These are phyloP conservation scores for Apiotrichum brassicae DNA, from an alignment of 1,284 basidiomycete species.

Conservation along the genomic window DNA sequence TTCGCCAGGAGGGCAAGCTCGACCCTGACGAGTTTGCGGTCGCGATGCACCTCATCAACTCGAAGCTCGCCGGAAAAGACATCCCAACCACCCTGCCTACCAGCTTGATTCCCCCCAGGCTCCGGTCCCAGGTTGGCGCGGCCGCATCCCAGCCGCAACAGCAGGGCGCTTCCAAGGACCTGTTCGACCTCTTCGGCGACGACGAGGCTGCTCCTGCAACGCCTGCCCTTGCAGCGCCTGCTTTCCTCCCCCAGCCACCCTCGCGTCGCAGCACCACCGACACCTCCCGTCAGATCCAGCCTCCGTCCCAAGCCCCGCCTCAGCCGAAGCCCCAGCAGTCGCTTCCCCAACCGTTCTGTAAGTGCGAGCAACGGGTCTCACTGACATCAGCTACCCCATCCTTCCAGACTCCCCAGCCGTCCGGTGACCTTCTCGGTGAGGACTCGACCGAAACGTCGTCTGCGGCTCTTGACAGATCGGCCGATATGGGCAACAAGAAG, in stretches of 20 bases:
- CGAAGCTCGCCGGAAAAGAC: constrained; percentile 75
- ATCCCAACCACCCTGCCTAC: constrained; percentile 66
- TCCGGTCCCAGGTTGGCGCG: constrained; percentile 23
- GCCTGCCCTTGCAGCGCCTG: constrained; percentile 1
- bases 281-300: neutral
- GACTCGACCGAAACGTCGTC: constrained; percentile 23
- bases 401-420: constrained; percentile 1
- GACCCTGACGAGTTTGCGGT: constrained; percentile 93
- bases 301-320: neutral
- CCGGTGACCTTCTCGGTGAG: constrained; percentile 41
- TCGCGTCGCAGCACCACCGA: constrained; percentile 8
- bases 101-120: constrained; percentile 67
- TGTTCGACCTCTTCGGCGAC: constrained; percentile 46
- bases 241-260: constrained; percentile 27
- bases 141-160: no score
- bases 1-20: constrained; percentile 79
- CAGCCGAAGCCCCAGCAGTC: no score
- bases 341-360: no score
- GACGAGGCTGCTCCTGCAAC: constrained; percentile 4
- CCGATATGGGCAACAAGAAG: constrained; percentile 76
- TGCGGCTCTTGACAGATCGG: constrained; percentile 44
- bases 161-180: constrained; percentile 32
- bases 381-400: neutral
- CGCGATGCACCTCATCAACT: constrained; percentile 90
- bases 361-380: no score